These are phyloP conservation scores for Viola odorata DNA, from an alignment of 345 rosid species.

Conservation along the genomic window DNA sequence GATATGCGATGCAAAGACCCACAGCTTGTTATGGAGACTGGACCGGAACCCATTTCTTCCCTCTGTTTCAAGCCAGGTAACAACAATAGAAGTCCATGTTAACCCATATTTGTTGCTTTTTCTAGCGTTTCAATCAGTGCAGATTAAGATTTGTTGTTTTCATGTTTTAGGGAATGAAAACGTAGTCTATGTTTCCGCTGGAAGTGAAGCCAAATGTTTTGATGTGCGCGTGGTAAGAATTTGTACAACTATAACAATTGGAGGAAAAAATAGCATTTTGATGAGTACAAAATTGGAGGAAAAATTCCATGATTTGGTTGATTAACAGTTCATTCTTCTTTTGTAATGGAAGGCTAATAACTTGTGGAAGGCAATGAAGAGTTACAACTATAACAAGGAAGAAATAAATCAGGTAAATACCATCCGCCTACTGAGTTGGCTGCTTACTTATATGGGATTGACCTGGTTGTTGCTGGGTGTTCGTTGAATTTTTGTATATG, in stretches of 20 bases:
- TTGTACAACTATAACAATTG: not conserved
- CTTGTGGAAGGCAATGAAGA: constrained; percentile 50
- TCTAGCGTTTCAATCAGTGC: not conserved
- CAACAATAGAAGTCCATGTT: not conserved
- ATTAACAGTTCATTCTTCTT: not conserved
- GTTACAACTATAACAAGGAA: constrained; percentile 68
- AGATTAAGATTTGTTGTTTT: not conserved
- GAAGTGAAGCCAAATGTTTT: constrained; percentile 66
- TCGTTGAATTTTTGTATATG: not conserved
- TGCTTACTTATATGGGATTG: not conserved
- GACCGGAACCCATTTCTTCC: constrained; percentile 62
- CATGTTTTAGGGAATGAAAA: constrained; percentile 59
- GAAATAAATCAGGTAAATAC: constrained; percentile 79
- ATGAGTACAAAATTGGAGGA: not conserved
- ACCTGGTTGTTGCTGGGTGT: not conserved
- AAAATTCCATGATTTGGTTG: constrained; percentile 17
- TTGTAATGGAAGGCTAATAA: constrained; percentile 34
- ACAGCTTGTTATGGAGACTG: constrained; percentile 53
- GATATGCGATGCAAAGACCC: constrained; percentile 90
- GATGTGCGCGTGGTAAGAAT: constrained; percentile 71
- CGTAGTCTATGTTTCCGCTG: constrained; percentile 58
- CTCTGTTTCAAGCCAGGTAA: constrained; percentile 75
- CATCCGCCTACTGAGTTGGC: not conserved
- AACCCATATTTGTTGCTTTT: not conserved
- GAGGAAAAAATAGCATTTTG: not conserved